Base-by-base conservation (phyloP, 148 eudicot genomes). In the Cornus kousa region DNA sequence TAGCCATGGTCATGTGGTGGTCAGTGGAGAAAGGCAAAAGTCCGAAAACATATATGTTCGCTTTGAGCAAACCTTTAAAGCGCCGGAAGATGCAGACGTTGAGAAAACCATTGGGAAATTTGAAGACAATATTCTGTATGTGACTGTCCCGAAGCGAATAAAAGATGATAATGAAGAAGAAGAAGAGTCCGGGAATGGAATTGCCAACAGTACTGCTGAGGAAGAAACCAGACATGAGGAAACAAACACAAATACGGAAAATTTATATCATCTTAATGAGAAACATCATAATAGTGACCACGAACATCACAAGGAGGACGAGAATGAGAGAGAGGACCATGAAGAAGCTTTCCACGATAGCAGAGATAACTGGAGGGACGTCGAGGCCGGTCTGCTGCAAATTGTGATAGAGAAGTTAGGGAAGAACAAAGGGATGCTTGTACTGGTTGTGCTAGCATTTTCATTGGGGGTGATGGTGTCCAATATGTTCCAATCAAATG, bases 391-490 rank as follows among this genome's bases (percentile, higher is more conserved):
- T 46, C n/a, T 84, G n/a, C 12, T 82, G 77, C 70, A 24, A 71
- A 79, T 79, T 66, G 74, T 81, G 2, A 50, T 80, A 14, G 75
- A 70, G 68, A 84, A 75, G 68, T 67, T 88, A 55, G 72, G 23
- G 5, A 86, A 82, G 79, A 83, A 86, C 57, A 92, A 85, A 64
- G 83, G 84, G 70, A 79, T 85, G 17, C 72, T 86, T 7, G 60
- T 82, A 73, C 86, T 88, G n/a, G 88, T 87, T 28, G 70, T 91
- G 5, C 40, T 93, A 24, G 93, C 95, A 64, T 91, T 93, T 84
- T 83, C 92, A 65, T 68, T 89, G 7, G 97, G 94, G 60, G 80
- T 87, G 73, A 67, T 82, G 11, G 55, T 91, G 46, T 83, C 91
- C 57, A 81, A 75, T 13, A 87, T 80, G 70, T 74, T 83, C 75